Base-by-base conservation (phyloP, 768 basidiomycete genomes). In the Chlorophyllum brunneum region DNA sequence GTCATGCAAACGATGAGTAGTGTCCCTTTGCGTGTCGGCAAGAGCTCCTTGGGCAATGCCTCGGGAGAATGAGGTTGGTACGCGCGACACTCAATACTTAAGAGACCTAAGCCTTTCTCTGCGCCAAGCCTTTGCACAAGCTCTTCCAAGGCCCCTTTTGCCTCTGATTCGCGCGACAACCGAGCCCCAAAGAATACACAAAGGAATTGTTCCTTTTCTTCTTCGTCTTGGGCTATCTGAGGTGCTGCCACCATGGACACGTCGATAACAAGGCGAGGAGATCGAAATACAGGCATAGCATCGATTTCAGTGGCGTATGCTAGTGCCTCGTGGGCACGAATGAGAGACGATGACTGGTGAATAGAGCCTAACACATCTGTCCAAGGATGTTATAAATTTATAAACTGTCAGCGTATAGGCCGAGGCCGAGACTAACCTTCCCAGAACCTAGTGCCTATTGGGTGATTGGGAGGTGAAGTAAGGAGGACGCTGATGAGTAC, bases 1-100 rank as follows among this genome's bases (percentile, higher is more conserved):
- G 69, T 68, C 69, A 74, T 67, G 18, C 66, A 61, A 42, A 65
- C 65, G 7, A 62, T 54, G 4, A 71, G 59, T 24, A 74, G 26
- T 44, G 64, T 60, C 26, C 31, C 48, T 22, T 23, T 15, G n/a
- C 33, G 37, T 10, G 16, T 46, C 10, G 51, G 42, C 40, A 57
- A 20, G 20, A 30, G 30, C 10, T 31, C 52, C 23, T 20, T 13
- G 26, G 51, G 4, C 16, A 16, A 36, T 36, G 15, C 11, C 5
- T 20, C 18, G 9, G 24, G 42, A 36, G 18, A 23, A 23, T 9
- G 34, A 22, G 34, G 31, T 29, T 26, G 33, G 23, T 52, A 52
- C 10, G 18, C 41, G n/a, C 51, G 51, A 37, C 51, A 52, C 10
- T 44, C 41, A n/a, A 52, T 29, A n/a, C 24, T 52, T 16, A 24